Evolutionary conservation across 805 yeast genomes (phyloP).

Genomic region (Wickerhamomyces bisporus): DNA sequence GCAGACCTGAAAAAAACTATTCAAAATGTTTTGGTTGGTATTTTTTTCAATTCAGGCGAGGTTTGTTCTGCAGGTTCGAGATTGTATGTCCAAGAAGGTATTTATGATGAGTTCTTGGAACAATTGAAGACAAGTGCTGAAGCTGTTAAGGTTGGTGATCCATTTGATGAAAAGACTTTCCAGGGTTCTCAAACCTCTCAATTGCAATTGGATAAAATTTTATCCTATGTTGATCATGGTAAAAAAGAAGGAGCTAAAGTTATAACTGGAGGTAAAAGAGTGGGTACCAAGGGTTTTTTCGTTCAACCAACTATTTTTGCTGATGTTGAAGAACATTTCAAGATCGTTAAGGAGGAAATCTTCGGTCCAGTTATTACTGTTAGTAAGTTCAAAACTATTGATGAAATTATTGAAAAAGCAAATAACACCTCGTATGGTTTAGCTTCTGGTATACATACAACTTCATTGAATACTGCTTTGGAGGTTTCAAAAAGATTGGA

Average conservation of each 20-base stretch:
- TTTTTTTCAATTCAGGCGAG: slow-evolving; percentile 84
- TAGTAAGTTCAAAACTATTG: slow-evolving; percentile 62
- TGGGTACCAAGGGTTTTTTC: slow-evolving; percentile 64
- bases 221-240: slow-evolving; percentile 59
- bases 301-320: slow-evolving; percentile 79
- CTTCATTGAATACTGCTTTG: slow-evolving; percentile 57
- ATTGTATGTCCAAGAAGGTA: slow-evolving; percentile 66
- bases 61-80: slow-evolving; percentile 90
- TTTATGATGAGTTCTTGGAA: slow-evolving; percentile 59
- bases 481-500: slow-evolving; percentile 58
- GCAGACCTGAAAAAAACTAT: slow-evolving; percentile 63
- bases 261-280: slow-evolving; percentile 74
- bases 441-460: slow-evolving; percentile 81
- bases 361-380: slow-evolving; percentile 74
- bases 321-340: slow-evolving; percentile 67
- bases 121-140: slow-evolving; percentile 45
- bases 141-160: slow-evolving; percentile 63
- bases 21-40: slow-evolving; percentile 62
- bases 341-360: slow-evolving; percentile 79
- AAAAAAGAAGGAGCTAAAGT: slow-evolving; percentile 61
- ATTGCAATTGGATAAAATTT: slow-evolving; percentile 57
- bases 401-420: slow-evolving; percentile 66
- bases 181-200: slow-evolving; percentile 72
- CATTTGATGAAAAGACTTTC: slow-evolving; percentile 60
- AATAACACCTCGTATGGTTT: slow-evolving; percentile 76